phyloP scores from a whole-genome alignment of 208 protist genomes.

The Acanthamoeba castellanii region DNA sequence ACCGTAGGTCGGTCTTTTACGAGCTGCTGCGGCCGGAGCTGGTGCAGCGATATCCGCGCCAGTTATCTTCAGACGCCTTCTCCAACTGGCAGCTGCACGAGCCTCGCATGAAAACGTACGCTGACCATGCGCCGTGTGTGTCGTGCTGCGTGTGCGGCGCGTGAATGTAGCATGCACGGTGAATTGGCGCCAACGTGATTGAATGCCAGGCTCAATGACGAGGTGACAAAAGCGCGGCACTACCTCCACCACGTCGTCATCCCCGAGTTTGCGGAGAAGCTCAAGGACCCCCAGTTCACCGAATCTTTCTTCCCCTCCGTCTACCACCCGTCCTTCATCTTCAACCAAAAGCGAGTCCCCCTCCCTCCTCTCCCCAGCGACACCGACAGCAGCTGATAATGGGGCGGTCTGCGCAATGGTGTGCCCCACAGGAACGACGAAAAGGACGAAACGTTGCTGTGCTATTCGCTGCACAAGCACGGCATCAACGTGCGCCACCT shows the following conservation, averaged over 20 bases:
- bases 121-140: background rate
- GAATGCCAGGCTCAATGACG: background rate
- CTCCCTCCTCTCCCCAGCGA: background rate
- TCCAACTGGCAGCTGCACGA: constrained; percentile 38
- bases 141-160: too few relatives aligned
- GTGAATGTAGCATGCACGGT: background rate
- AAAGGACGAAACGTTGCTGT: background rate
- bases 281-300: background rate
- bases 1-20: constrained; percentile 36
- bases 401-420: background rate
- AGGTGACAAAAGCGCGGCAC: background rate
- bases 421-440: background rate
- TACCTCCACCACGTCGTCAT: constrained; percentile 11
- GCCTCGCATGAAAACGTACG: constrained; percentile 20
- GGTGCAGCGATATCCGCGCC: background rate
- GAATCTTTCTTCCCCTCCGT: background rate
- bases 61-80: constrained; percentile 42
- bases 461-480: constrained; percentile 22
- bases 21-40: constrained; percentile 43
- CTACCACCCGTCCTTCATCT: constrained; percentile 28
- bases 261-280: constrained; percentile 25
- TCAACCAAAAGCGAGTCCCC: background rate
- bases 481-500: constrained; percentile 72
- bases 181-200: background rate
- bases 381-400: background rate